A percentile compares a stretch with the other conserved stretches of the same genome.
Conservation (phyloP, 2,329 filamentous ascomycete genomes). For the Trichoderma sp. region DNA sequence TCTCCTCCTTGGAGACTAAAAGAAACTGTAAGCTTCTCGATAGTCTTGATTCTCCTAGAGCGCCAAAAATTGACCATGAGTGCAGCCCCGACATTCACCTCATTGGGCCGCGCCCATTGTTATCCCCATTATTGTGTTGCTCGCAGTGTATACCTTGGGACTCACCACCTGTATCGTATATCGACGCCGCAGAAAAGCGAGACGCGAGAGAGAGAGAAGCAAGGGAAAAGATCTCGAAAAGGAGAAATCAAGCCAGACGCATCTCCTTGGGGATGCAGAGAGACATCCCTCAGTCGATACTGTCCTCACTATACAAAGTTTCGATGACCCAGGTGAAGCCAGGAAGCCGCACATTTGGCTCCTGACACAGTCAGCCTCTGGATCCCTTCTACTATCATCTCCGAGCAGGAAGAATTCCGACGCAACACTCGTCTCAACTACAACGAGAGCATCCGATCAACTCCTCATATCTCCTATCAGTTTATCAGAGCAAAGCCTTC, state of each 20-base stretch:
- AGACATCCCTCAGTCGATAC: conserved; percentile 23
- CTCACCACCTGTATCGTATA: conserved; percentile 31
- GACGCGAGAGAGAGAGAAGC: conserved; percentile 22
- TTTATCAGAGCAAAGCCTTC: not conserved
- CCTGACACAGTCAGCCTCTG: conserved; percentile 11
- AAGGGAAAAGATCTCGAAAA: conserved; percentile 19
- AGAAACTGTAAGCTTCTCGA: conserved; percentile 24
- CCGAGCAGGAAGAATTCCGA: conserved; percentile 1
- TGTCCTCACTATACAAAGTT: conserved; percentile 1
- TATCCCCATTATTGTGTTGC: conserved; percentile 32
- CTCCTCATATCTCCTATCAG: conserved; percentile 3
- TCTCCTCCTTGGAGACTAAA: conserved; percentile 35
- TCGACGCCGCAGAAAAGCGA: conserved; percentile 29
- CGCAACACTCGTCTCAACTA: conserved; percentile 8
- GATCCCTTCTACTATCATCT: conserved; percentile 4
- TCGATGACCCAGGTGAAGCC: conserved; percentile 4
- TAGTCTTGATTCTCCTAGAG: not conserved
- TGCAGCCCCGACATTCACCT: conserved; percentile 26
- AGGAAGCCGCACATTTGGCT: conserved; percentile 22
- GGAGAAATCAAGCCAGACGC: conserved; percentile 22
- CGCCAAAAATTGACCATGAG: conserved; percentile 3
- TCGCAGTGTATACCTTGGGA: conserved; percentile 32
- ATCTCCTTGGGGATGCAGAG: not conserved
- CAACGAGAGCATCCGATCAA: not conserved
- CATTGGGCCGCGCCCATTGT: conserved; percentile 32